Conservation (phyloP, 306 rosid genomes). For the Quercus bicolor region DNA sequence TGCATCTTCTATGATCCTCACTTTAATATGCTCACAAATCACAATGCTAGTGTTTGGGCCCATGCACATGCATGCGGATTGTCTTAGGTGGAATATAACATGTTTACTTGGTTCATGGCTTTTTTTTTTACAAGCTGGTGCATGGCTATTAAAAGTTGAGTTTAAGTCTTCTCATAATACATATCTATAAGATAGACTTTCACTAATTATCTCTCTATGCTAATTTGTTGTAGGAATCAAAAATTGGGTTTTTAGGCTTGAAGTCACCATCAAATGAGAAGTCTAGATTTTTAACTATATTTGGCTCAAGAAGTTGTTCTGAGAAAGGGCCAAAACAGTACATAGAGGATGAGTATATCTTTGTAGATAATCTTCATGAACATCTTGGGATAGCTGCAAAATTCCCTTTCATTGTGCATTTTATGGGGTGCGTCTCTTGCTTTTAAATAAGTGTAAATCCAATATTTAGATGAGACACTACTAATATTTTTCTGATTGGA, state of each 20-base stretch:
- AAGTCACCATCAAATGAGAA: constrained; percentile 40
- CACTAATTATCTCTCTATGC: constrained; percentile 1
- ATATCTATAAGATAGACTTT: not conserved
- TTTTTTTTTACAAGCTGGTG: not conserved
- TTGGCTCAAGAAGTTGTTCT: constrained; percentile 56
- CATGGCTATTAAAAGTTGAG: not conserved
- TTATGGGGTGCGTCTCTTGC: constrained; percentile 53
- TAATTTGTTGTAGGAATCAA: constrained; percentile 36
- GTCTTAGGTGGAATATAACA: not conserved
- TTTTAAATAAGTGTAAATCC: not conserved
- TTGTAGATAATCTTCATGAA: constrained; percentile 41
- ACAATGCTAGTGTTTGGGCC: not conserved
- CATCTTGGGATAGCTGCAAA: constrained; percentile 9
- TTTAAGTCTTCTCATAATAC: not conserved
- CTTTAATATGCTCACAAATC: not conserved
- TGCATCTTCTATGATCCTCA: not conserved
- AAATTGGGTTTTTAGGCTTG: constrained; percentile 26
- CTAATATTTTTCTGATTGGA: not conserved
- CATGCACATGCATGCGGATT: not conserved
- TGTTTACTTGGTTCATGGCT: not conserved
- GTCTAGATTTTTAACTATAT: constrained; percentile 29
- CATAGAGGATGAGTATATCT: constrained; percentile 64
- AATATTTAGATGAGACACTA: not conserved
- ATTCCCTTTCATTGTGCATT: constrained; percentile 56
- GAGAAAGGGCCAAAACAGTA: constrained; percentile 66